Conservation (phyloP, 768 basidiomycete genomes). For the Tricholoma bakamatsutake region DNA sequence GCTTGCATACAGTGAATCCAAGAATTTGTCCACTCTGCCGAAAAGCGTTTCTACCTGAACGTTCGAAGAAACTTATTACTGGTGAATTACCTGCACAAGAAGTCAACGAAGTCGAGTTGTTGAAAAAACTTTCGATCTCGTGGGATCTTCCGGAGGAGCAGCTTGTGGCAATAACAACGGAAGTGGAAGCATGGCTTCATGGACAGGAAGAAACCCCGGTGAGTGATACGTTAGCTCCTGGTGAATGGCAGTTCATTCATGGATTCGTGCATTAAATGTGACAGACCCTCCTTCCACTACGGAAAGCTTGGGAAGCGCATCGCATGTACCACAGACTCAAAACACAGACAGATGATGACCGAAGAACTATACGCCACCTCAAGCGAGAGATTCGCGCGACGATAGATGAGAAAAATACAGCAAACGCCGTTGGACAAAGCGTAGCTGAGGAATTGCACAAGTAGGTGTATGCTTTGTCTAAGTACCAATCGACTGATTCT, state of each 20-base stretch:
- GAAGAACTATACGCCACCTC: conserved; percentile 24
- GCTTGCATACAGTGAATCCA: conserved; percentile 11
- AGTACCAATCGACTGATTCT: not conserved
- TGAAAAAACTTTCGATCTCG: conserved; percentile 30
- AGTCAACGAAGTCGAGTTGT: conserved; percentile 28
- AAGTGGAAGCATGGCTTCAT: conserved; percentile 48
- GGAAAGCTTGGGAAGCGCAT: conserved; percentile 31
- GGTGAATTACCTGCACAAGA: conserved; percentile 25
- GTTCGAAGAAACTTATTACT: conserved; percentile 16
- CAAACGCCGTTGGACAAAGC: conserved; percentile 30
- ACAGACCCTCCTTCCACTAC: conserved; percentile 15
- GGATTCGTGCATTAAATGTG: not conserved
- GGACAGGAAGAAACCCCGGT: conserved; percentile 36
- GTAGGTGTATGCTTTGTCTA: conserved; percentile 16
- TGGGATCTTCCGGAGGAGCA: conserved; percentile 37
- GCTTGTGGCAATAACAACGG: conserved; percentile 31
- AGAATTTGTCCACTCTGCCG: conserved; percentile 15
- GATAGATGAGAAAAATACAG: conserved; percentile 26
- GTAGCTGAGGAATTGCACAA: conserved; percentile 28
- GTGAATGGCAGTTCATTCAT: conserved; percentile 2
- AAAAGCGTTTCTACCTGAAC: conserved; percentile 13
- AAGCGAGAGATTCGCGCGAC: conserved; percentile 23
- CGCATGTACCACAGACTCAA: conserved; percentile 33
- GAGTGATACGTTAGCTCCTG: conserved; percentile 17
- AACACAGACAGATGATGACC: conserved; percentile 25